Conservation (phyloP, 805 yeast species). For the Kluyveromyces siamensis region DNA sequence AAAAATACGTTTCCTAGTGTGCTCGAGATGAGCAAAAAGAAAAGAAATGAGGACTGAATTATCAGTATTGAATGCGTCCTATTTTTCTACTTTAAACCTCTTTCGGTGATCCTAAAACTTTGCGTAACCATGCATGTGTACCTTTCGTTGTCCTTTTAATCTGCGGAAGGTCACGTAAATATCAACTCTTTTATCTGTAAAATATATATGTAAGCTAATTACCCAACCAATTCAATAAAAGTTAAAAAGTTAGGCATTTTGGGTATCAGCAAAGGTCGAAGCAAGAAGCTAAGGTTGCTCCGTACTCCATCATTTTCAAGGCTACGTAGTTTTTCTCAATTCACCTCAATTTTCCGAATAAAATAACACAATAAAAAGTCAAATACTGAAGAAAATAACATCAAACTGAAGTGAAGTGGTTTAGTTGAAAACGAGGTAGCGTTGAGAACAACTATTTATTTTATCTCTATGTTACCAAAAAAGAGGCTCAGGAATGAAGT, state of each 20-base stretch:
- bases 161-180: background rate
- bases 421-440: background rate
- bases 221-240: background rate
- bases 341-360: background rate
- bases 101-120: background rate
- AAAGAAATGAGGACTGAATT: background rate
- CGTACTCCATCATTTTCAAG: no score
- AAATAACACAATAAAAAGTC: no score
- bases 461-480: background rate
- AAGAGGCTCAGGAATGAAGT: background rate
- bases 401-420: no score
- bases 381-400: no score
- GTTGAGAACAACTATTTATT: background rate
- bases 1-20: background rate
- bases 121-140: background rate
- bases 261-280: background rate
- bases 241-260: background rate
- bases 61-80: background rate
- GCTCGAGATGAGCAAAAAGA: background rate
- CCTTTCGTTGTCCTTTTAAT: background rate
- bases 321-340: no score
- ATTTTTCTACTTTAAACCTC: no score
- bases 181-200: background rate
- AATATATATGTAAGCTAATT: background rate
- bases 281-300: no score